Evolutionary conservation across 2,329 filamentous ascomycete species (phyloP).

Genomic region (Aplosporella prunicola): DNA sequence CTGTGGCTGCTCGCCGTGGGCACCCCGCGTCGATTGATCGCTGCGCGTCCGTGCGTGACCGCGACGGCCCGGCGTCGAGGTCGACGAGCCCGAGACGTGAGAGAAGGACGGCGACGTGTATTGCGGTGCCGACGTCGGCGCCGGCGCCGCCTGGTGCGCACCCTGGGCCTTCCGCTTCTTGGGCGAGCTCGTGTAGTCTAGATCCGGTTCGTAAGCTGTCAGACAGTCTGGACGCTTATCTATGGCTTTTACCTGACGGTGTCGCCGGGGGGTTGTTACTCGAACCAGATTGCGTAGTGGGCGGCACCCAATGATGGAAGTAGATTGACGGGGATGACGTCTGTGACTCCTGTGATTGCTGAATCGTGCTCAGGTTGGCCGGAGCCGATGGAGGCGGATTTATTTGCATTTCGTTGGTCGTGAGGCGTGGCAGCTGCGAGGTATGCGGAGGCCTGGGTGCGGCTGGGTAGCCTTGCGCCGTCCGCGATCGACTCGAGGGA

Average conservation of each 20-base stretch:
- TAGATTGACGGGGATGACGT: constrained; percentile 65
- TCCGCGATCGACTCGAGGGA: constrained; percentile 22
- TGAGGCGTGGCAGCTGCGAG: constrained; percentile 41
- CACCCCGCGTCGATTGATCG: constrained; percentile 7
- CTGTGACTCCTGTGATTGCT: constrained; percentile 49
- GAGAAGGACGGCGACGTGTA: constrained; percentile 22
- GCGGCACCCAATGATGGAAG: constrained; percentile 90
- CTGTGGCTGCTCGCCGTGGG: constrained; percentile 5
- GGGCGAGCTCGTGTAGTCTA: constrained; percentile 63
- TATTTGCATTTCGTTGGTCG: constrained; percentile 43
- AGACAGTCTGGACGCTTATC: constrained; percentile 26
- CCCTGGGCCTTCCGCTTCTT: constrained; percentile 72
- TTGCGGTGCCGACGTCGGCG: constrained; percentile 41
- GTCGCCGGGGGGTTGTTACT: constrained; percentile 59
- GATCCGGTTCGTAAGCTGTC: constrained; percentile 39
- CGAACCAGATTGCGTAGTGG: constrained; percentile 52
- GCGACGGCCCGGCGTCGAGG: constrained; percentile 7
- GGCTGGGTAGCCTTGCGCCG: constrained; percentile 21
- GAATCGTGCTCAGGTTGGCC: constrained; percentile 31
- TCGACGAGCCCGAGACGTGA: constrained; percentile 9
- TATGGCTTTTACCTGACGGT: constrained; percentile 53
- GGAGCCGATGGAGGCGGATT: constrained; percentile 37
- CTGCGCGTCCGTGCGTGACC: constrained; percentile 11
- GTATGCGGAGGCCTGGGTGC: constrained; percentile 37
- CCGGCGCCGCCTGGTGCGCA: constrained; percentile 41